Conservation (phyloP, 2,329 filamentous ascomycete species). For the Fusarium papillatum region DNA sequence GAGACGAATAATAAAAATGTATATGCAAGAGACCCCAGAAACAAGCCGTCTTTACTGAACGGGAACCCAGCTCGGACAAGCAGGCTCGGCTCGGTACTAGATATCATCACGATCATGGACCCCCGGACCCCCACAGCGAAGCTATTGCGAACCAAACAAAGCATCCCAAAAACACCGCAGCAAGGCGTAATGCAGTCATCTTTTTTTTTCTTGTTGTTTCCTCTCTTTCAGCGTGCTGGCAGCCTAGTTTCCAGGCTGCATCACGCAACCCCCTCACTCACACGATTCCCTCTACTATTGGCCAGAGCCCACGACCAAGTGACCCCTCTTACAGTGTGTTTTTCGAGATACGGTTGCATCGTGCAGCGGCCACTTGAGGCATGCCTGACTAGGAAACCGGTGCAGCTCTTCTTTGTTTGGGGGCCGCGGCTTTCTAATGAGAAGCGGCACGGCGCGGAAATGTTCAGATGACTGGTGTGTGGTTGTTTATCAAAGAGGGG, state of each 20-base stretch:
- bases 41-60: not conserved
- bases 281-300: slow-evolving; percentile 24
- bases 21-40: not conserved
- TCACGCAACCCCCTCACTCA: slow-evolving; percentile 28
- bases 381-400: slow-evolving; percentile 15
- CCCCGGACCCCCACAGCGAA: not conserved
- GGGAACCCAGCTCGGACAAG: not conserved
- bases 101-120: not conserved
- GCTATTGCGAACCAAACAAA: slow-evolving; percentile 28
- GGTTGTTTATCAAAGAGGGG: slow-evolving; percentile 24
- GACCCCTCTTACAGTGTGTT: slow-evolving; percentile 25
- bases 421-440: slow-evolving; percentile 11
- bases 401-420: slow-evolving; percentile 16
- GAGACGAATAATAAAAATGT: not conserved
- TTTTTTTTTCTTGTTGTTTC: slow-evolving; percentile 4
- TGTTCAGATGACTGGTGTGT: slow-evolving; percentile 37
- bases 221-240: slow-evolving; percentile 23
- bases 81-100: not conserved
- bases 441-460: slow-evolving; percentile 2
- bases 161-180: slow-evolving; percentile 8
- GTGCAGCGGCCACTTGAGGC: slow-evolving; percentile 4
- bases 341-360: slow-evolving; percentile 29
- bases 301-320: slow-evolving; percentile 22
- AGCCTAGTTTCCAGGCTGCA: slow-evolving; percentile 39
- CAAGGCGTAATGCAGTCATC: slow-evolving; percentile 34